phyloP scores from a whole-genome alignment of 768 basidiomycete species.

The Leccinum disarticulatum region DNA sequence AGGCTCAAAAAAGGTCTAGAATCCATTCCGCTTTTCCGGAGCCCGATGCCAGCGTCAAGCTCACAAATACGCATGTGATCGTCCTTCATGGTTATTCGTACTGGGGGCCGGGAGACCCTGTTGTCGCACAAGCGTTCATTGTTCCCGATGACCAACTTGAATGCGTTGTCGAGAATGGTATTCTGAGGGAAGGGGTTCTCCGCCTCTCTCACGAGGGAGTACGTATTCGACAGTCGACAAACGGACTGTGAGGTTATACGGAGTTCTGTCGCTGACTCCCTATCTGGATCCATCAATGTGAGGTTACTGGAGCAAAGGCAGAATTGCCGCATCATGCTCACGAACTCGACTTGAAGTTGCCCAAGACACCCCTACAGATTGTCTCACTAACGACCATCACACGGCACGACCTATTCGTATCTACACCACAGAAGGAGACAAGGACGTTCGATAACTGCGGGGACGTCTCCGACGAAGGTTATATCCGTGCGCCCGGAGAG shows the following conservation, averaged over 20 bases:
- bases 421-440: no score
- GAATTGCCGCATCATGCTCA: background rate
- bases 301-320: no score
- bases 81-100: background rate
- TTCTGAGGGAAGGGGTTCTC: background rate
- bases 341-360: background rate
- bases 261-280: background rate
- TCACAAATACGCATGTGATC: background rate
- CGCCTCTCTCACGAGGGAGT: background rate
- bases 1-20: background rate
- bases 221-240: background rate
- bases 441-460: background rate
- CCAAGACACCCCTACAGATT: background rate
- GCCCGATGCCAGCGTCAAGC: background rate
- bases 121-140: background rate
- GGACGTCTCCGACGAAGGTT: background rate
- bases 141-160: background rate
- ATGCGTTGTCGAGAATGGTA: background rate
- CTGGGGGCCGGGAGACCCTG: no score
- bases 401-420: background rate
- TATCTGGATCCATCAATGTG: background rate
- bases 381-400: background rate
- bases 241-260: background rate
- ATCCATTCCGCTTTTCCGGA: background rate
- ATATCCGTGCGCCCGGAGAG: background rate